A percentile compares a stretch with the other conserved stretches of the same genome.
Evolutionary conservation across 202 grass and related monocot genomes (phyloP).

Genomic region (Bolboschoenoplectus hybrid): DNA sequence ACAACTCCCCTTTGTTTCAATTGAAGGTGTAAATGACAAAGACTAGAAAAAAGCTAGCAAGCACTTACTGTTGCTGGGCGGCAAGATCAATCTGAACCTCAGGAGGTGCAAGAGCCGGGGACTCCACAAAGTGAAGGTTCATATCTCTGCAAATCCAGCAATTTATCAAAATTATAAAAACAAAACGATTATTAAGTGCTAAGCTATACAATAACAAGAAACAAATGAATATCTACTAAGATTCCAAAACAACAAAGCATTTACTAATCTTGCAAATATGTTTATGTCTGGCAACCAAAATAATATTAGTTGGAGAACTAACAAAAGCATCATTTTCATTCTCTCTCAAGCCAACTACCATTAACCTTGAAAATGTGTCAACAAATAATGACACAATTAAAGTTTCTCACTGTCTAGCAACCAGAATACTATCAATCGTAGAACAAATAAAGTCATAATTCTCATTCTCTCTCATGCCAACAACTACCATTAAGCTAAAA

Average conservation of each 20-base stretch:
- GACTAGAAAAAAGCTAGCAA: conserved; percentile 1
- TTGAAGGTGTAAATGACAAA: neutral
- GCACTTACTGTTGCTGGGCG: conserved; percentile 47
- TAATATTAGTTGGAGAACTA: neutral
- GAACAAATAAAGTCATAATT: neutral
- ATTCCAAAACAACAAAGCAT: neutral
- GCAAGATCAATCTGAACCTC: conserved; percentile 51
- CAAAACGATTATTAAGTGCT: neutral
- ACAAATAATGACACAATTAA: too few relatives aligned
- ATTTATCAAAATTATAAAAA: neutral
- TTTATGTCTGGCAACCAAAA: neutral
- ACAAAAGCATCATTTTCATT: neutral
- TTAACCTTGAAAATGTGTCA: neutral
- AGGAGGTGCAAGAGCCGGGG: conserved; percentile 51
- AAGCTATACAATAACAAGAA: conserved; percentile 1
- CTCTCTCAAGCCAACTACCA: neutral
- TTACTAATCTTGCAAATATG: neutral
- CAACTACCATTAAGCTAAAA: neutral
- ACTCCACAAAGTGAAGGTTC: conserved; percentile 55
- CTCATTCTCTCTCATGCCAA: neutral
- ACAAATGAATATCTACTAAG: neutral
- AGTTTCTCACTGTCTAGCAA: too few relatives aligned
- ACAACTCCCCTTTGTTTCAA: conserved; percentile 7
- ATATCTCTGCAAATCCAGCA: conserved; percentile 47
- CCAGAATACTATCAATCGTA: neutral